Evolutionary conservation across 495 filamentous ascomycete species (phyloP).

Genomic region (Penicillium odoratum): DNA sequence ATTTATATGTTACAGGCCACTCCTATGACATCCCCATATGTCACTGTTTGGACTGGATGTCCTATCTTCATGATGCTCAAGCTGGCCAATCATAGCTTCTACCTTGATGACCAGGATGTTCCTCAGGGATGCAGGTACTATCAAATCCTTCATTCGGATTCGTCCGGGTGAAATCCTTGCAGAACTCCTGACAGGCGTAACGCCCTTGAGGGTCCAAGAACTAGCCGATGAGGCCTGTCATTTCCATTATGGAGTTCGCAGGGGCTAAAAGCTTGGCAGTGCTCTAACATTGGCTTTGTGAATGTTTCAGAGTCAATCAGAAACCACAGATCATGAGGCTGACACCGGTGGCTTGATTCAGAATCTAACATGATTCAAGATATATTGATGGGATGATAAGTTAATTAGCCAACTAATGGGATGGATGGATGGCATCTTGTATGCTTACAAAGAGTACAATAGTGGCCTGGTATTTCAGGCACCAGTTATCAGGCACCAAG

Average conservation of each 20-base stretch:
- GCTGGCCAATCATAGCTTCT: constrained; percentile 21
- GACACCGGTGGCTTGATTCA: background rate
- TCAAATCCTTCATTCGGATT: constrained; percentile 11
- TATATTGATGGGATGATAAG: background rate
- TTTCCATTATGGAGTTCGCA: background rate
- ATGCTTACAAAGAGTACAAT: background rate
- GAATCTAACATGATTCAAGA: background rate
- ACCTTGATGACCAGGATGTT: constrained; percentile 17
- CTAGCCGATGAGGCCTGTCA: constrained; percentile 3
- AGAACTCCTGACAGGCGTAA: constrained; percentile 24
- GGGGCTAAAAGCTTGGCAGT: background rate
- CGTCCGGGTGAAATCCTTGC: constrained; percentile 9
- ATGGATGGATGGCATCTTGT: too few species aligned
- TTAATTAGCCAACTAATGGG: too few species aligned
- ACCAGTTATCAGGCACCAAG: too few species aligned
- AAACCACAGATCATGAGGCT: constrained; percentile 14
- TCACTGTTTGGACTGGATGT: constrained; percentile 15
- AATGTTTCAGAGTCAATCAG: constrained; percentile 21
- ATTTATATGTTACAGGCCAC: constrained; percentile 4
- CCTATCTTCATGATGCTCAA: constrained; percentile 10
- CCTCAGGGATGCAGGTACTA: constrained; percentile 12
- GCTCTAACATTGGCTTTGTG: constrained; percentile 10
- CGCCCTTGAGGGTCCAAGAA: constrained; percentile 17
- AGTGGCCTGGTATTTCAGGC: background rate
- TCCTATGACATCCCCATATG: background rate